phyloP scores from a whole-genome alignment of 139 green algal genomes.

The Chlorella sp. region DNA sequence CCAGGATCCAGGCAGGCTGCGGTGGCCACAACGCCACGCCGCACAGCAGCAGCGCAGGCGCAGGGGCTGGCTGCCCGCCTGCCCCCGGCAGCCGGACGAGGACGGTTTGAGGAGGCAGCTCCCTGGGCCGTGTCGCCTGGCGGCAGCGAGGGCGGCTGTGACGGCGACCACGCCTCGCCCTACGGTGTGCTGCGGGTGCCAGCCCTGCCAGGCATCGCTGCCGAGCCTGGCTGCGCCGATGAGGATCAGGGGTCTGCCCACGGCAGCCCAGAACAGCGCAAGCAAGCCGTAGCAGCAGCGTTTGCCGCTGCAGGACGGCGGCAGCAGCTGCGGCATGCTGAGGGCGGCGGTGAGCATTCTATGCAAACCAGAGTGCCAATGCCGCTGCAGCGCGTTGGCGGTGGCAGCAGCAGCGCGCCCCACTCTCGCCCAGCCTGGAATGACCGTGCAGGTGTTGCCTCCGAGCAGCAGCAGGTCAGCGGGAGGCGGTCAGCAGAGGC shows the following conservation, averaged over 20 bases:
- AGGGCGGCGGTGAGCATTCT: not conserved
- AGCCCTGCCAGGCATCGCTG: not conserved
- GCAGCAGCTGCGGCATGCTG: not conserved
- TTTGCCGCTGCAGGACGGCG: not conserved
- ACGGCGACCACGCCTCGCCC: not conserved
- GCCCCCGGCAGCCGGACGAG: not conserved
- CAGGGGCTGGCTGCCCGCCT: not conserved
- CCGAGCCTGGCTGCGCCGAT: not conserved
- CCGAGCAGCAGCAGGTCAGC: not conserved
- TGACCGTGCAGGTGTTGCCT: not conserved
- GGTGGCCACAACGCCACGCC: not conserved
- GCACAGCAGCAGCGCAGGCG: not conserved
- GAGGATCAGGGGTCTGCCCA: not conserved
- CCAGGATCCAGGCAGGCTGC: not conserved
- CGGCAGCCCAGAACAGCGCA: not conserved
- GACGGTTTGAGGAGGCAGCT: not conserved
- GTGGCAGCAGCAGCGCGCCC: not conserved
- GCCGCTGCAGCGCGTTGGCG: not conserved
- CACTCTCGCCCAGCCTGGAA: not conserved
- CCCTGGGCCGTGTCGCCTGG: not conserved
- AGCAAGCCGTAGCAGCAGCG: not conserved
- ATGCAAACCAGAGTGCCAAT: no score
- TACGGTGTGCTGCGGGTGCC: slow-evolving; percentile 13
- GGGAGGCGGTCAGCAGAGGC: not conserved
- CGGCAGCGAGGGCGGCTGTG: not conserved